Base-by-base conservation (phyloP, 805 yeast genomes). In the Myxozyma nipponensis region DNA sequence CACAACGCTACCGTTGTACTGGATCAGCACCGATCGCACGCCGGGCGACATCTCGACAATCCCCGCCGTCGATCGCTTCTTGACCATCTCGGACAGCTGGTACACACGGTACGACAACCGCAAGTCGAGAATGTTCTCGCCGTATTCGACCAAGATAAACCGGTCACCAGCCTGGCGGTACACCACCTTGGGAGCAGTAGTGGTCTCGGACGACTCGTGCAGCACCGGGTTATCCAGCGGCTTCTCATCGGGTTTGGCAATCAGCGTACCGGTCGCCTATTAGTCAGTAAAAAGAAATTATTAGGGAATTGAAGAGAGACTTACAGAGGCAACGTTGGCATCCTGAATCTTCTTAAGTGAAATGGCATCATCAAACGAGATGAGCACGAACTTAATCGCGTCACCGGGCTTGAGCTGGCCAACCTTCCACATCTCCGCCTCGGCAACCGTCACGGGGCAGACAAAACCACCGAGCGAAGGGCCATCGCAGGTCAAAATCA, bases 331-430 rank as follows among this genome's bases (percentile, higher is more conserved):
- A 22, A 53, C 52, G 24, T 30, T 46, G 42, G 52, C 59, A 64
- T 87, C 90, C 65, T 84, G 95, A 1, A 71, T 66, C 24, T 62
- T 62, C 68, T 81, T 84, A 67, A 90, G 72, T 17, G 66, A 66
- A 58, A 84, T 72, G 4, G 98, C 96, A 50, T 76, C 70, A 26
- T 78, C 81, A 60, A 78, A 84, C 15, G 80, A 62, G 39, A 93
- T 75, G 34, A 97, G 96, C 49, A 81, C 80, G 73, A 93, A 91
- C 59, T 78, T 78, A 53, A 91, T 81, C 42, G 68, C 62, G 64
- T 93, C 98, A 64, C 98, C 98, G 3, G 98, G 97, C 68, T 86
- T 90, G 39, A 87, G 90, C 72, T 91, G 98, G 42, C 98, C 98
- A 65, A 93, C 86, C 73, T 93, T 93, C 98, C 98, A 91, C 84